phyloP scores from a whole-genome alignment of 495 filamentous ascomycete genomes.

The Pseudoneurospora amorphoporcata region DNA sequence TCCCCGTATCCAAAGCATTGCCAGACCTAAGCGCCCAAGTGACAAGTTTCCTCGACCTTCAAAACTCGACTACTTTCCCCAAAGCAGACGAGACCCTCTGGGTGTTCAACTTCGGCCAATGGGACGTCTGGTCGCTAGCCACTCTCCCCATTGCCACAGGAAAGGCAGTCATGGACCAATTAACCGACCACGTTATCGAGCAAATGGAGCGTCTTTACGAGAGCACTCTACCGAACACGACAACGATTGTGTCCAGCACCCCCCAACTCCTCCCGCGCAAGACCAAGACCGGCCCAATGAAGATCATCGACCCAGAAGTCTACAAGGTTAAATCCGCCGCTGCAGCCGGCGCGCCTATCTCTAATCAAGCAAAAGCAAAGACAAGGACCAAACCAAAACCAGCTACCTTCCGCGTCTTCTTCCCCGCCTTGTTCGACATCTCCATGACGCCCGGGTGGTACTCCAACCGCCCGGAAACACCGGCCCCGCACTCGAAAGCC shows the following conservation, averaged over 20 bases:
- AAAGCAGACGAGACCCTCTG: constrained; percentile 28
- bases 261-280: neutral
- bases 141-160: constrained; percentile 26
- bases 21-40: constrained; percentile 34
- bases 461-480: constrained; percentile 13
- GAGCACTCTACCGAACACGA: constrained; percentile 16
- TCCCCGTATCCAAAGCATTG: constrained; percentile 14
- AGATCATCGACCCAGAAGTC: neutral
- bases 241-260: constrained; percentile 13
- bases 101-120: constrained; percentile 36
- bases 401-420: constrained; percentile 27
- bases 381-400: neutral
- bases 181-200: constrained; percentile 24
- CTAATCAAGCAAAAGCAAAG: neutral
- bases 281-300: constrained; percentile 8
- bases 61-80: constrained; percentile 12
- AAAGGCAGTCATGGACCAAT: constrained; percentile 16
- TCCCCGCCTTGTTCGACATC: constrained; percentile 35
- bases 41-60: constrained; percentile 24
- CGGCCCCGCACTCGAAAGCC: constrained; percentile 15
- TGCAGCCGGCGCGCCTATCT: neutral
- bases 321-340: neutral
- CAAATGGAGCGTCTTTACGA: constrained; percentile 33
- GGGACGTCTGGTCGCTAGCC: constrained; percentile 39
- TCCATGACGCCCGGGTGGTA: constrained; percentile 34